A percentile compares a stretch with the other conserved stretches of the same genome.
Evolutionary conservation across 148 eudicot species (phyloP).

Genomic region (Drosera capensis): DNA sequence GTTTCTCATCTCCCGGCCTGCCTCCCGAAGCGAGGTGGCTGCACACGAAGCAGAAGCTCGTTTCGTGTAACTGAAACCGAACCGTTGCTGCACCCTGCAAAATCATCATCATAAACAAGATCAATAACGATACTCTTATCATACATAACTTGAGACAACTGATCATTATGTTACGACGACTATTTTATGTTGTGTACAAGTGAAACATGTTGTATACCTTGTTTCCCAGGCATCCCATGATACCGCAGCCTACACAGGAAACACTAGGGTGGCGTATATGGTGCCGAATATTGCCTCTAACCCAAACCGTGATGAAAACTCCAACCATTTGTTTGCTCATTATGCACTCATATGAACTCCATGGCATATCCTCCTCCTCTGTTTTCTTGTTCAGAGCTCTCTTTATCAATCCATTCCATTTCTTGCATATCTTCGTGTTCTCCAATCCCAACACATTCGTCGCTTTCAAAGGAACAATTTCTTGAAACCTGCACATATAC

Average conservation of each 20-base stretch:
- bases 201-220: too few species aligned
- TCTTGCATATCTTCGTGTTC: neutral
- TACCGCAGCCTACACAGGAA: neutral
- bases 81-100: neutral
- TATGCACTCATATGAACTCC: neutral
- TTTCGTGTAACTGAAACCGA: neutral
- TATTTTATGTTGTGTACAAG: too few species aligned
- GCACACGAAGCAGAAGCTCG: constrained; percentile 2
- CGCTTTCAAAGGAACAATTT: neutral
- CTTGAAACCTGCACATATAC: neutral
- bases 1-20: neutral
- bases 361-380: neutral
- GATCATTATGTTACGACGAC: too few species aligned
- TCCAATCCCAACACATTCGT: neutral
- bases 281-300: neutral
- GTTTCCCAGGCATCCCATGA: neutral
- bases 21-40: neutral
- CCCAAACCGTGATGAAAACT: neutral
- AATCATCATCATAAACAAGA: neutral
- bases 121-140: too few species aligned
- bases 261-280: neutral
- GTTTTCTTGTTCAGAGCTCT: neutral
- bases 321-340: constrained; percentile 1
- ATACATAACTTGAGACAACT: too few species aligned
- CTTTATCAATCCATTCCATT: neutral